phyloP scores from a whole-genome alignment of 2,329 filamentous ascomycete species.

The Seiridium cupressi region DNA sequence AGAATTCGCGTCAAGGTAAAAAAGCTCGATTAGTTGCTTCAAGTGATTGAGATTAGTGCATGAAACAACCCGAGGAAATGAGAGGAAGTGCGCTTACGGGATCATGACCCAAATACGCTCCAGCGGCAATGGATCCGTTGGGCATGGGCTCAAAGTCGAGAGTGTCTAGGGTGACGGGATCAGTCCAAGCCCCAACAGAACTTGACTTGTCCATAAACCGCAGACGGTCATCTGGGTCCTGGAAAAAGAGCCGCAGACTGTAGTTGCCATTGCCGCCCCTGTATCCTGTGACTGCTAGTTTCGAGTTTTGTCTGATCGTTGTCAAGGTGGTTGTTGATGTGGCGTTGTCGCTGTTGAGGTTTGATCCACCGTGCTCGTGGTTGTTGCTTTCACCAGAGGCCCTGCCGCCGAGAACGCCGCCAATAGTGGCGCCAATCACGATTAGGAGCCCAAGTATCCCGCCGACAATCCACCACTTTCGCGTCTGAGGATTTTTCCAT shows the following conservation, averaged over 20 bases:
- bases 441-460: constrained; percentile 12
- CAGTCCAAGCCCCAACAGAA: constrained; percentile 14
- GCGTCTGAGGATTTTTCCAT: background rate
- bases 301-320: constrained; percentile 17
- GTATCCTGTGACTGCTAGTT: constrained; percentile 19
- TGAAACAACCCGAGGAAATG: background rate
- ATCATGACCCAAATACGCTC: constrained; percentile 13
- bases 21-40: constrained; percentile 18
- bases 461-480: constrained; percentile 15
- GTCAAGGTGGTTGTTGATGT: constrained; percentile 2
- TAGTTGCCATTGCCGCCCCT: constrained; percentile 14
- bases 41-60: background rate
- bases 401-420: constrained; percentile 14
- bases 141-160: constrained; percentile 15
- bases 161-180: constrained; percentile 15
- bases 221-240: constrained; percentile 15
- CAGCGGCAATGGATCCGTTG: constrained; percentile 18
- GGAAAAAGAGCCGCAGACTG: constrained; percentile 19
- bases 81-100: constrained; percentile 12
- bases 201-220: constrained; percentile 19
- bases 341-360: background rate
- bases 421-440: constrained; percentile 14
- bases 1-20: constrained; percentile 18
- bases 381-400: background rate
- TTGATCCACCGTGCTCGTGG: background rate